Percentiles rank a stretch among this genome's conserved stretches.
phyloP scores from a whole-genome alignment of 495 filamentous ascomycete species.

The Clavariopsis aquatica region DNA sequence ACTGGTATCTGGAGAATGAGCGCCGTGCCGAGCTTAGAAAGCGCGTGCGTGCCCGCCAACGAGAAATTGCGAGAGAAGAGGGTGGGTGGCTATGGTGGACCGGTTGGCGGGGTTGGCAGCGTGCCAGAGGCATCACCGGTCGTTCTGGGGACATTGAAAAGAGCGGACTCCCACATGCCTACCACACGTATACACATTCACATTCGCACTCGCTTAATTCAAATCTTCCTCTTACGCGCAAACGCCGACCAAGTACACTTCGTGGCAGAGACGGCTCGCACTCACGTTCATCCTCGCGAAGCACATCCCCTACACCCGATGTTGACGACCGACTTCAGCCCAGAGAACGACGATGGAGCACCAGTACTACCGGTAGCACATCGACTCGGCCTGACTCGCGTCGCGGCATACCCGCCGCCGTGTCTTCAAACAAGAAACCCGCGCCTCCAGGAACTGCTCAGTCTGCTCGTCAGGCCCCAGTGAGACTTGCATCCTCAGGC shows the following conservation, averaged over 20 bases:
- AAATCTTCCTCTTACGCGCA: conserved; percentile 17
- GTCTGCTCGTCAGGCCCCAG: background rate
- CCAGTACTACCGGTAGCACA: conserved; percentile 35
- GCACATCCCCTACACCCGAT: conserved; percentile 35
- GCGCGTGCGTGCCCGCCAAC: conserved; percentile 65
- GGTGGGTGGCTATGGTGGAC: conserved; percentile 83
- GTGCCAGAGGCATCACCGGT: conserved; percentile 21
- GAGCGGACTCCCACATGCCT: conserved; percentile 11
- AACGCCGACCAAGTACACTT: conserved; percentile 24
- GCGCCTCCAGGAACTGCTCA: background rate
- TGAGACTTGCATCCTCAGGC: background rate
- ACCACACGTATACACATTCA: conserved; percentile 4
- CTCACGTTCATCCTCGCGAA: conserved; percentile 33
- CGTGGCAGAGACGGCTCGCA: conserved; percentile 30
- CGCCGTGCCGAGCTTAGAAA: conserved; percentile 70
- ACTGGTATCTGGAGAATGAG: conserved; percentile 97
- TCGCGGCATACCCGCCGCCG: conserved; percentile 8
- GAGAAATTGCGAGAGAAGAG: conserved; percentile 63
- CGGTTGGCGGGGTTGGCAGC: conserved; percentile 62
- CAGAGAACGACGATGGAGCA: conserved; percentile 38
- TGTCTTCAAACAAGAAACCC: background rate
- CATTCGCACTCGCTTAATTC: conserved; percentile 19
- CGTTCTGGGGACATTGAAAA: conserved; percentile 24
- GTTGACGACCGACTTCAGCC: conserved; percentile 29
- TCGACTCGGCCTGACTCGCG: conserved; percentile 27